phyloP scores from a whole-genome alignment of 495 filamentous ascomycete genomes.

The Polyplosphaeria fusca region DNA sequence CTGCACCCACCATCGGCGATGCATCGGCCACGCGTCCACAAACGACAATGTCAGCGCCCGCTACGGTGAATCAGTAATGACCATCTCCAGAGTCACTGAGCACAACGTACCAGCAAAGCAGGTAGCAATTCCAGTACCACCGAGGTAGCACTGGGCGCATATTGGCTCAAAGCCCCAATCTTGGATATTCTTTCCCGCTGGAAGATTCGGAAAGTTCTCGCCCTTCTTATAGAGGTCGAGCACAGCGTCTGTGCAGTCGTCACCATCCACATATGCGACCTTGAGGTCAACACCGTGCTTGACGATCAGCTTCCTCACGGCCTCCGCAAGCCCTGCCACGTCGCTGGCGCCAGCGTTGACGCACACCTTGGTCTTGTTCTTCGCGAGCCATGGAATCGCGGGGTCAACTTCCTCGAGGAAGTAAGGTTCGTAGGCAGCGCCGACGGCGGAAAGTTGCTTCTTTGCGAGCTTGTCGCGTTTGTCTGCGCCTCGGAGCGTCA shows the following conservation, averaged over 20 bases:
- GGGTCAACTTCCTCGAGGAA: conserved; percentile 28
- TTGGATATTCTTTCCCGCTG: conserved; percentile 15
- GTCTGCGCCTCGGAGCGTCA: conserved; percentile 23
- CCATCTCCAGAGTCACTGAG: not conserved
- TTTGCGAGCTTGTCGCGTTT: conserved; percentile 19
- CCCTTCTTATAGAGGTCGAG: conserved; percentile 14
- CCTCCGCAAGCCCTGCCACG: conserved; percentile 16
- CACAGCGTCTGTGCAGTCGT: conserved; percentile 18
- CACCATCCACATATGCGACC: conserved; percentile 27
- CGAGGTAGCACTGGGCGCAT: conserved; percentile 26
- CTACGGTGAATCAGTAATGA: not conserved
- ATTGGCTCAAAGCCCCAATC: conserved; percentile 22
- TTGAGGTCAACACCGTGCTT: conserved; percentile 27
- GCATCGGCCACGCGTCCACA: conserved; percentile 33
- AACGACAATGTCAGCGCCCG: conserved; percentile 26
- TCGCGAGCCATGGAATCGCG: conserved; percentile 22
- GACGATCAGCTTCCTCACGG: conserved; percentile 18
- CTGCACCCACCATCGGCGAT: conserved; percentile 10
- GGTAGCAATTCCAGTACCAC: conserved; percentile 18
- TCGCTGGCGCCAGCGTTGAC: conserved; percentile 28
- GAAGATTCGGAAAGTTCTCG: conserved; percentile 19
- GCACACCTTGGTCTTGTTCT: conserved; percentile 23
- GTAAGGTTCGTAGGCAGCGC: conserved; percentile 24
- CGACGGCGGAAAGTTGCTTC: conserved; percentile 10
- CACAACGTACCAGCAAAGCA: conserved; percentile 10